phyloP scores from a whole-genome alignment of 306 rosid species.

The Corylus avellana region DNA sequence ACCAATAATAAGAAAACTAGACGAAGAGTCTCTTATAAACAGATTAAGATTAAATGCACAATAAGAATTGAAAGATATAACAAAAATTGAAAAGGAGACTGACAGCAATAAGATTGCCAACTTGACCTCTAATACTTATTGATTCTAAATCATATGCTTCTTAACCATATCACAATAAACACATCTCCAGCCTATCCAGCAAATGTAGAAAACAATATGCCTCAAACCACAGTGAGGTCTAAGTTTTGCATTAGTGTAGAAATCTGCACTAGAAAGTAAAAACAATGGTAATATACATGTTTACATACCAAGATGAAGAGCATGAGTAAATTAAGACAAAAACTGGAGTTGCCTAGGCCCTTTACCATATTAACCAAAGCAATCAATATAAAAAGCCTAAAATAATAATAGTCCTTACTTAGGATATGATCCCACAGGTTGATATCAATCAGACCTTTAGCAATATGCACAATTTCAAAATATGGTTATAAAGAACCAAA shows the following conservation, averaged over 20 bases:
- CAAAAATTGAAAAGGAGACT: neutral
- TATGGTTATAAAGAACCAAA: conserved; percentile 1
- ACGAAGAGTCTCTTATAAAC: neutral
- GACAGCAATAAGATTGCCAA: neutral
- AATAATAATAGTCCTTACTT: neutral
- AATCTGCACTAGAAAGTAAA: neutral
- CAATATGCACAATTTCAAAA: conserved; percentile 6
- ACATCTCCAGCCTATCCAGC: neutral
- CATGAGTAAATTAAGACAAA: neutral
- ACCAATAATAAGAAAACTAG: conserved; percentile 11
- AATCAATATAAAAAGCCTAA: neutral
- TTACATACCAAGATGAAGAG: neutral
- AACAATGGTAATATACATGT: neutral
- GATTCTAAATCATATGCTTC: conserved; percentile 1
- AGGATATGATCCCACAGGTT: neutral
- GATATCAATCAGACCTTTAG: neutral
- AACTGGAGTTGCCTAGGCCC: neutral
- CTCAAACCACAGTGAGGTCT: neutral
- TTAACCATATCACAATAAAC: neutral
- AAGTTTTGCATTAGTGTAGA: neutral
- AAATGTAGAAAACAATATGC: neutral
- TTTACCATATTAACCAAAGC: conserved; percentile 4
- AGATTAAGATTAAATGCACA: neutral
- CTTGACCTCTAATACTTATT: neutral
- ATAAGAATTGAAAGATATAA: neutral